These are phyloP conservation scores for Aspergillus costaricaensis DNA, from an alignment of 2,329 filamentous ascomycete genomes.

Conservation along the genomic window DNA sequence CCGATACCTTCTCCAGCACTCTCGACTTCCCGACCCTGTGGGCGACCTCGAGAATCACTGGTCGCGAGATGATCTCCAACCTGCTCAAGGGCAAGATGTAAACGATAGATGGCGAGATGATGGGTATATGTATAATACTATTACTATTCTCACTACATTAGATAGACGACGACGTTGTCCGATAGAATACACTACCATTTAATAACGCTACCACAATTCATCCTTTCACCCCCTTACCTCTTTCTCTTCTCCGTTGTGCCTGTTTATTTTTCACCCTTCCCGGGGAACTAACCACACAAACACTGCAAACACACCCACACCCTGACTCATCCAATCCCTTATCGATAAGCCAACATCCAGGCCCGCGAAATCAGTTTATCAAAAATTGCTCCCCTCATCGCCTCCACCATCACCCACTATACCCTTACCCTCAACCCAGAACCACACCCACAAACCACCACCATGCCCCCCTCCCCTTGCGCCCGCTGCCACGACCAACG, in stretches of 20 bases:
- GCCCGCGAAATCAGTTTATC: neutral
- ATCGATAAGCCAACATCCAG: conserved; percentile 8
- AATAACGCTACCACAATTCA: neutral
- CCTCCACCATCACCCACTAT: conserved; percentile 4
- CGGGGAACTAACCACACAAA: conserved; percentile 14
- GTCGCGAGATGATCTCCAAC: conserved; percentile 73
- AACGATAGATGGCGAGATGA: conserved; percentile 14
- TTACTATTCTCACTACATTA: neutral
- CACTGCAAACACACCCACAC: conserved; percentile 10
- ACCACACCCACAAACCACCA: conserved; percentile 5
- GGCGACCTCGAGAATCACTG: conserved; percentile 74
- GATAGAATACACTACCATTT: neutral
- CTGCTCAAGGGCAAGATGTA: conserved; percentile 71
- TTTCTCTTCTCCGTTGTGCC: neutral
- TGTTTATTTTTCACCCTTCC: neutral
- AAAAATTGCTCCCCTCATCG: neutral
- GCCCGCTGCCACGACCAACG: conserved; percentile 73
- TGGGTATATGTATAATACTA: conserved; percentile 1
- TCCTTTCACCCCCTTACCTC: too few species aligned
- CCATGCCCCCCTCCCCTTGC: conserved; percentile 77
- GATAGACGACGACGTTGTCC: neutral
- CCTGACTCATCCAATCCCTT: conserved; percentile 17
- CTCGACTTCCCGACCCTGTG: conserved; percentile 83
- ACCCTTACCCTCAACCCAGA: conserved; percentile 1
- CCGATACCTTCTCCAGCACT: conserved; percentile 77